phyloP scores from a whole-genome alignment of 1,139 yeast genomes.

The Pichia sp. region DNA sequence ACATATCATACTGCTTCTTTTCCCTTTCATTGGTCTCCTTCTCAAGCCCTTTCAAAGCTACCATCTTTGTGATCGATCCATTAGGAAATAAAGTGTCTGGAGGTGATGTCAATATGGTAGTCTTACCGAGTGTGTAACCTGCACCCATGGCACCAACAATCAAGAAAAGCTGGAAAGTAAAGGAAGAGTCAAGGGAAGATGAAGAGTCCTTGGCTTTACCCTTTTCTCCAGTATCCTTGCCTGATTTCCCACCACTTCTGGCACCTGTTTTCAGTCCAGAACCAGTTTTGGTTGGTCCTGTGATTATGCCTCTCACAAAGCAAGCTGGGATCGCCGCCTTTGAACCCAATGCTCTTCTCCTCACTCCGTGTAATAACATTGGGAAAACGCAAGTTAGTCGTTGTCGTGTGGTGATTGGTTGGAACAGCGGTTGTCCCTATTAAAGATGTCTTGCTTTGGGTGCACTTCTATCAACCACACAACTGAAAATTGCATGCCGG shows the following conservation, averaged over 20 bases:
- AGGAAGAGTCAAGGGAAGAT: slow-evolving; percentile 22
- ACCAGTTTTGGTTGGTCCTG: slow-evolving; percentile 11
- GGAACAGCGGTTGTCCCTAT: too few species aligned
- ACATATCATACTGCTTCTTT: slow-evolving; percentile 17
- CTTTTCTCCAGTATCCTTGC: slow-evolving; percentile 1
- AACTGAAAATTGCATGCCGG: too few species aligned
- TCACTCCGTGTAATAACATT: too few species aligned
- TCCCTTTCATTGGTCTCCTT: slow-evolving; percentile 13
- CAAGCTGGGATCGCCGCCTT: too few species aligned
- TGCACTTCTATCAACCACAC: too few species aligned
- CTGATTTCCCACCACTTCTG: slow-evolving; percentile 6
- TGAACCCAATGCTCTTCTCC: too few species aligned
- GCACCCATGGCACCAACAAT: slow-evolving; percentile 27
- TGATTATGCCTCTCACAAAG: slow-evolving; percentile 5
- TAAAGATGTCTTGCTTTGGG: too few species aligned
- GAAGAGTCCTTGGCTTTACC: slow-evolving; percentile 8
- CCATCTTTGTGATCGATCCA: slow-evolving; percentile 20
- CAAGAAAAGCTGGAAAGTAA: slow-evolving; percentile 24
- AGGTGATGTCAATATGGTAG: slow-evolving; percentile 18
- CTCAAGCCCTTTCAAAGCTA: slow-evolving; percentile 20
- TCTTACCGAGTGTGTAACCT: slow-evolving; percentile 25
- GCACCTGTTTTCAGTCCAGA: not conserved
- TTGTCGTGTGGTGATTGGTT: too few species aligned
- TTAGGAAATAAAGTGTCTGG: slow-evolving; percentile 24
- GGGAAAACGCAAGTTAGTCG: too few species aligned